These are phyloP conservation scores for Candida freyschussii DNA, from an alignment of 1,139 yeast species.

Conservation along the genomic window DNA sequence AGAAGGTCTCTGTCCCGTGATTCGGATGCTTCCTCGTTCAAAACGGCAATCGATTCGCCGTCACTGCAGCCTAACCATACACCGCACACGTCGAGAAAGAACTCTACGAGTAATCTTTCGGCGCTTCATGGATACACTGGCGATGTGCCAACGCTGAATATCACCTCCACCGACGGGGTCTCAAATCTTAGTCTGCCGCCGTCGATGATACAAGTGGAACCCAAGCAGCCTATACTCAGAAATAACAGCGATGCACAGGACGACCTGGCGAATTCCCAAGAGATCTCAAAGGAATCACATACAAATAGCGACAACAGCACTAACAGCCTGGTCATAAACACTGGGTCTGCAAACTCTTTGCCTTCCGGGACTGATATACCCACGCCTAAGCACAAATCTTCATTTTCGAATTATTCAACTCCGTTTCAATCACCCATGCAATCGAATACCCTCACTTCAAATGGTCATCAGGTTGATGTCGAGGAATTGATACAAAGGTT, in stretches of 20 bases:
- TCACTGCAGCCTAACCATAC: slow-evolving; percentile 29
- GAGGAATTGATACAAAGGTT: slow-evolving; percentile 87
- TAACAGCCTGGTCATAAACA: slow-evolving; percentile 21
- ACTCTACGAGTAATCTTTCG: slow-evolving; percentile 28
- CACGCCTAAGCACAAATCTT: slow-evolving; percentile 21
- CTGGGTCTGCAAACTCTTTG: slow-evolving; percentile 24
- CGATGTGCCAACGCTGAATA: slow-evolving; percentile 17
- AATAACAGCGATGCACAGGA: slow-evolving; percentile 28
- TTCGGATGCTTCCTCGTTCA: slow-evolving; percentile 31
- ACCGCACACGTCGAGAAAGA: slow-evolving; percentile 39
- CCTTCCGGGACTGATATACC: slow-evolving; percentile 7
- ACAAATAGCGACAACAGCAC: slow-evolving; percentile 24
- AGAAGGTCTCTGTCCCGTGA: slow-evolving; percentile 30
- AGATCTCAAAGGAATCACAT: slow-evolving; percentile 12
- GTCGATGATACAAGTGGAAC: slow-evolving; percentile 62
- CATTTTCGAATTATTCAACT: slow-evolving; percentile 23
- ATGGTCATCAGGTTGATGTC: slow-evolving; percentile 51
- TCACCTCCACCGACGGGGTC: slow-evolving; percentile 18
- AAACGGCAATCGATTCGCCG: slow-evolving; percentile 28
- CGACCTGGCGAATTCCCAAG: slow-evolving; percentile 23
- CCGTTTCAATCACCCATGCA: slow-evolving; percentile 22
- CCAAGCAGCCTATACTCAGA: slow-evolving; percentile 61
- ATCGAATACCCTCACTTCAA: slow-evolving; percentile 8
- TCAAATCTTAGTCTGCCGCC: slow-evolving; percentile 46
- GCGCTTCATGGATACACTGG: slow-evolving; percentile 4